A percentile compares a stretch with the other conserved stretches of the same genome.
phyloP scores from a whole-genome alignment of 2,329 filamentous ascomycete genomes.

The Paraphaeosphaeria sporulosa region DNA sequence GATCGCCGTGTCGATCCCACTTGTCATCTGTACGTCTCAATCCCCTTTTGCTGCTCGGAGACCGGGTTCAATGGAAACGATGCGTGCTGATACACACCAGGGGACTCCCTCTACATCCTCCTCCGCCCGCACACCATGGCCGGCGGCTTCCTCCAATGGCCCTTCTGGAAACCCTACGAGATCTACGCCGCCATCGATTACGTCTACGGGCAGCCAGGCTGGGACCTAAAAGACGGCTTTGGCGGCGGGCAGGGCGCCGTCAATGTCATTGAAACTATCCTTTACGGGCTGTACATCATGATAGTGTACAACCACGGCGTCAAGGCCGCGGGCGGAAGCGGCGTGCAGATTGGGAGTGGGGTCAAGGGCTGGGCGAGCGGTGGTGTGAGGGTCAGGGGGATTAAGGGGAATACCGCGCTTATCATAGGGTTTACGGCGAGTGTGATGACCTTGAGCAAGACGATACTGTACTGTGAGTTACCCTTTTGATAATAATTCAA shows the following conservation, averaged over 20 bases:
- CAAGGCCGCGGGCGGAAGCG: slow-evolving; percentile 44
- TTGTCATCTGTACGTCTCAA: slow-evolving; percentile 68
- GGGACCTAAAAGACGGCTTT: slow-evolving; percentile 72
- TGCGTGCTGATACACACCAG: background rate
- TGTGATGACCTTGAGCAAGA: slow-evolving; percentile 73
- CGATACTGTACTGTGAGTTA: slow-evolving; percentile 69
- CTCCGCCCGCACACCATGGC: slow-evolving; percentile 83
- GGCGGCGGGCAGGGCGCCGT: slow-evolving; percentile 75
- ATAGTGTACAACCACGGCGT: slow-evolving; percentile 56
- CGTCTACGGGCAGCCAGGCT: slow-evolving; percentile 81
- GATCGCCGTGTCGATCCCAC: slow-evolving; percentile 76
- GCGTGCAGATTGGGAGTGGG: slow-evolving; percentile 48
- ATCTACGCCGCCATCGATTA: slow-evolving; percentile 83
- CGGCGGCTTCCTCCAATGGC: slow-evolving; percentile 74
- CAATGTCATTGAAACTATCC: slow-evolving; percentile 72
- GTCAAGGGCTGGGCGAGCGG: slow-evolving; percentile 56
- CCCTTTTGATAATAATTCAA: background rate
- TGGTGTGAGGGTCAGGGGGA: slow-evolving; percentile 60
- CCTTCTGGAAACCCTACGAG: slow-evolving; percentile 78
- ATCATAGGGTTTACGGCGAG: slow-evolving; percentile 66
- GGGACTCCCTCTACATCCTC: slow-evolving; percentile 80
- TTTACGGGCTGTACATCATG: slow-evolving; percentile 70
- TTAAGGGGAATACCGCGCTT: slow-evolving; percentile 62
- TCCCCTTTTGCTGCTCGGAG: background rate
- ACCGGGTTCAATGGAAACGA: background rate